Conservation (phyloP, 2,329 filamentous ascomycete genomes). For the Diplodia corticola region DNA sequence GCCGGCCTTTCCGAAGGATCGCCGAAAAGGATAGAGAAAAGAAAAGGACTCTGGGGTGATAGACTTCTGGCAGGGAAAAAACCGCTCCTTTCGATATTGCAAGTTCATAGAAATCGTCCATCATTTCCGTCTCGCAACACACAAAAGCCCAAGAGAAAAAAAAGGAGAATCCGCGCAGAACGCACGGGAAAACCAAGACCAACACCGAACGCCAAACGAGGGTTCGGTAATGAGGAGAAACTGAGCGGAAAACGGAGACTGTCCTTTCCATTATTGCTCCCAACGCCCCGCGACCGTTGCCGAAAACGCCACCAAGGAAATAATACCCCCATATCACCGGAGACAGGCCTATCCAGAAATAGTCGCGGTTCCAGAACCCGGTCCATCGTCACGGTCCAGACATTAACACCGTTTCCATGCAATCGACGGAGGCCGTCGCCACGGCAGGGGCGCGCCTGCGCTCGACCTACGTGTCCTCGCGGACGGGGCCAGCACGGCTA, state of each 20-base stretch:
- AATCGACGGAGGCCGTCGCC: neutral
- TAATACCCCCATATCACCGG: neutral
- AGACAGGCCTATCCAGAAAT: neutral
- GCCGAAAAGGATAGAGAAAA: constrained; percentile 1
- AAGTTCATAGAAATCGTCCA: neutral
- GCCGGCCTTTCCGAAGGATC: constrained; percentile 4
- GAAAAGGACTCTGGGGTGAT: neutral
- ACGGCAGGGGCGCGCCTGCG: neutral
- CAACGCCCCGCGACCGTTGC: neutral
- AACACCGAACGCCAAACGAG: neutral
- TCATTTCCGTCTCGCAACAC: neutral
- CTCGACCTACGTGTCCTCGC: neutral
- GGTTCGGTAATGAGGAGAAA: neutral
- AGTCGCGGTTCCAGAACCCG: neutral
- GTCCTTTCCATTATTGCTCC: neutral
- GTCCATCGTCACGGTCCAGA: neutral
- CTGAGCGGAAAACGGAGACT: neutral
- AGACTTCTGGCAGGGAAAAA: neutral
- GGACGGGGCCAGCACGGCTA: neutral
- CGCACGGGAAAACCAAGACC: neutral
- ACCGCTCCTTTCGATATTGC: neutral
- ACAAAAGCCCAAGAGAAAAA: too few relatives aligned
- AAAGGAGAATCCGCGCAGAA: neutral
- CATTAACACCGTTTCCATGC: neutral
- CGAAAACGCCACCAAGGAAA: neutral